phyloP scores from a whole-genome alignment of 257 asterid genomes.

The Thymus quinquecostatus region DNA sequence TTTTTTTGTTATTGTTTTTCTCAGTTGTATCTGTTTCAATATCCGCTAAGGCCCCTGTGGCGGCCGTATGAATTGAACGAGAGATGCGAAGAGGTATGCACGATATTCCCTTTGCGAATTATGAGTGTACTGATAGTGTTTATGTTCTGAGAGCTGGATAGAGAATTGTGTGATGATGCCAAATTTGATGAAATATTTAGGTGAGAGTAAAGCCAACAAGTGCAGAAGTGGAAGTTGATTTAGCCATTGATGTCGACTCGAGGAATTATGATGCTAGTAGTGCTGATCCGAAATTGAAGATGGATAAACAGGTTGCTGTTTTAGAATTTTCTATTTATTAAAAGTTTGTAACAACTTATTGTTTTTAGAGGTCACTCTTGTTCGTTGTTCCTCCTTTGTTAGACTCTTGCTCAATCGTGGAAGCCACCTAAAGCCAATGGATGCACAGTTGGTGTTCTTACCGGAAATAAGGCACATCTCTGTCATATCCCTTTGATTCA shows the following conservation, averaged over 20 bases:
- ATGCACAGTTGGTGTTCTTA: slow-evolving; percentile 68
- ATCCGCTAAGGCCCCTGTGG: slow-evolving; percentile 77
- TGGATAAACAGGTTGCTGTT: slow-evolving; percentile 62
- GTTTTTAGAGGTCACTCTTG: slow-evolving; percentile 19
- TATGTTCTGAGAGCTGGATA: slow-evolving; percentile 5
- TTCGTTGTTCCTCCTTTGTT: slow-evolving; percentile 32
- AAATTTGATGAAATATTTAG: slow-evolving; percentile 41
- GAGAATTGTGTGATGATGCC: slow-evolving; percentile 21
- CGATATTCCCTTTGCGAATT: slow-evolving; percentile 7
- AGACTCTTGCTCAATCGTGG: slow-evolving; percentile 70
- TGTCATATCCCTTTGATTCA: not conserved
- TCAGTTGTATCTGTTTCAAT: slow-evolving; percentile 77
- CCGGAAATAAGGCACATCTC: slow-evolving; percentile 41
- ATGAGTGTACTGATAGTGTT: not conserved
- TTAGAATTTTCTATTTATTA: not conserved
- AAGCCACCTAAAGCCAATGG: slow-evolving; percentile 55
- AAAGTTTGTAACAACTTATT: not conserved
- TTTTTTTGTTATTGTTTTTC: slow-evolving; percentile 8
- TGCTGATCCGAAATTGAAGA: slow-evolving; percentile 48
- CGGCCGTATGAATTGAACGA: slow-evolving; percentile 85
- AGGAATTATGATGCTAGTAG: slow-evolving; percentile 58
- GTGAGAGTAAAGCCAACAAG: slow-evolving; percentile 73
- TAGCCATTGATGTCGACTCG: slow-evolving; percentile 65
- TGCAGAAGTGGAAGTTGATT: slow-evolving; percentile 74
- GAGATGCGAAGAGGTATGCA: slow-evolving; percentile 65